Base-by-base conservation (phyloP, 129 eudicot genomes). In the Pulicaria dysenterica region DNA sequence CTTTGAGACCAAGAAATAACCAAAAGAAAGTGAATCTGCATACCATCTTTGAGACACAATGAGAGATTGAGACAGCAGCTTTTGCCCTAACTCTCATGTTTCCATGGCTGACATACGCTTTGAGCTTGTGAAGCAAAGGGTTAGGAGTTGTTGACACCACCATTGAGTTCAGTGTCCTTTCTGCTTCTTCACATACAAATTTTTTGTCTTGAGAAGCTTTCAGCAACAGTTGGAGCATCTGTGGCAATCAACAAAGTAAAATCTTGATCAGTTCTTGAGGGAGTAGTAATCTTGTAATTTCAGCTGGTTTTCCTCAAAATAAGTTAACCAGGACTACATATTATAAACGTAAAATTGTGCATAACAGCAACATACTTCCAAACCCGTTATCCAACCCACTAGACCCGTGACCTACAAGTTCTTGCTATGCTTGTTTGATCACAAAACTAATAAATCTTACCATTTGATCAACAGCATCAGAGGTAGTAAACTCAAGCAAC, bases 141-240 rank as follows among this genome's bases (percentile, higher is more conserved):
- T 88, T 83, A 50, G 96, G 88, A 58, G 89, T 46, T 68, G 86
- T 82, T n/a, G 93, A 82, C 50, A 63, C 84, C 69, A 90, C 89
- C 98, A 94, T 85, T 80, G 85, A 74, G 54, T 79, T 84, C 2
- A 94, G 69, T 72, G 98, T 76, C 73, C 70, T 87, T 19, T 90
- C 96, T 64, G 98, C 98, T 80, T 94, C 98, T 72, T 94, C 98
- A 79, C 97, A 90, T 65, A 94, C 98, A 86, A 94, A 94, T 57
- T 79, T 91, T 48, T 94, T 94, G 54, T 94, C 98, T 59, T 94
- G 98, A 19, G 89, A 85, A 80, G 98, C 97, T 83, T 94, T 94
- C 10, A 94, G 79, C 79, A 94, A 57, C 41, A 90, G 75, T 69
- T 94, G 98, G 57, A 90, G 85, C 63, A 94, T 74, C 98, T 94